Conservation (phyloP, 352 stramenopile genomes). For the Pythium phragmitis region DNA sequence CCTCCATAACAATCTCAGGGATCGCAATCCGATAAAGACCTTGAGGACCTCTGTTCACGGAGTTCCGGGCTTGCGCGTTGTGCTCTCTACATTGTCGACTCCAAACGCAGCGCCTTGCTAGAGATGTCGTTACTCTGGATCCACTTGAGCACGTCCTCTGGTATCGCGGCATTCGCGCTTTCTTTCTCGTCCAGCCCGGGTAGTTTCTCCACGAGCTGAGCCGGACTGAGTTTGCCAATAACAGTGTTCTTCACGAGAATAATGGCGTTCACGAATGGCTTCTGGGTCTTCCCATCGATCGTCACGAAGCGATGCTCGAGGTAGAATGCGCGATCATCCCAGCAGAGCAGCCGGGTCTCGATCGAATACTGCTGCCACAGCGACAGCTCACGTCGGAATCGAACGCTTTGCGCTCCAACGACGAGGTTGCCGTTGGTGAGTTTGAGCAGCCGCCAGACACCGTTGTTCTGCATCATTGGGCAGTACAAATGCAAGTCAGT, state of each 20-base stretch:
- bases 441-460: constrained; percentile 67
- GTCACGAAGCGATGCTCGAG: constrained; percentile 86
- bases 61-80: neutral
- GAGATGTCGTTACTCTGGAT: constrained; percentile 76
- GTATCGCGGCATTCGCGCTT: constrained; percentile 37
- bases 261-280: constrained; percentile 80
- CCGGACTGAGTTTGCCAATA: constrained; percentile 55
- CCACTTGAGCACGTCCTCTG: constrained; percentile 58
- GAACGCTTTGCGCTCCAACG: constrained; percentile 76
- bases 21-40: no score
- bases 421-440: constrained; percentile 67
- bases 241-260: constrained; percentile 88
- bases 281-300: constrained; percentile 10
- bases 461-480: constrained; percentile 37
- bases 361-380: constrained; percentile 69
- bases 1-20: no score
- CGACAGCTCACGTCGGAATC: constrained; percentile 78
- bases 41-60: no score
- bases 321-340: constrained; percentile 84
- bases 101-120: constrained; percentile 59
- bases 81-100: constrained; percentile 12
- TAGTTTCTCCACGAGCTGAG: constrained; percentile 66
- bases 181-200: constrained; percentile 33
- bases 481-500: neutral
- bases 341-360: constrained; percentile 73